Evolutionary conservation across 164 flowering plant genomes (phyloP), one percentile per base, ranked within the genome.

Genomic region (Amborella trichopoda): DNA sequence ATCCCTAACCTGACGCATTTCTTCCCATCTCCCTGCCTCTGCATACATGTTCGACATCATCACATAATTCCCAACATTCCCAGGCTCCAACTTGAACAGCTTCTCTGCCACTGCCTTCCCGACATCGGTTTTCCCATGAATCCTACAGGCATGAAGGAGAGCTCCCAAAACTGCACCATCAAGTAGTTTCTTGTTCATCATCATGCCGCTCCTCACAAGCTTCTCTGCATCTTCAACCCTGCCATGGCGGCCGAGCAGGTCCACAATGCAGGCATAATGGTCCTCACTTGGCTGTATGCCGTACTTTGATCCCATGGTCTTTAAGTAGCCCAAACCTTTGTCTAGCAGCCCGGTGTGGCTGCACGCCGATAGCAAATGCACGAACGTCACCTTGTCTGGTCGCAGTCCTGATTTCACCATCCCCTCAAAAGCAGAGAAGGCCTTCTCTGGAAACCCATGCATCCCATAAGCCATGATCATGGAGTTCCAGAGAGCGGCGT

Each of bases 121-220:
- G 62, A 78, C 30, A 44, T 81, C 74, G 47, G 76, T 67, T 52
- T 81, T 58, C 6, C 70, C 61, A 50, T 67, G 46, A 26, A 53
- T 76, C 53, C 76, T 60, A 27, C 81, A 78, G 44, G 80, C 82
- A 16, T 77, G 77, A 26, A 78, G 73, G 36, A 78, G 49, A 43
- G 90, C 77, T 24, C 86, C 85, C 83, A 79, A 81, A 12, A 73
- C 65, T n/a, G n/a, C n/a, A n/a, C n/a, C n/a, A n/a, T n/a, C n/a
- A n/a, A 5, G 75, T 58, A 4, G 69, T 47, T 42, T 56, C 75
- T 2, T 81, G 77, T 28, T 62, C 46, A 39, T 67, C 60, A 8
- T 82, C 76, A 76, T 77, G 75, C 38, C 68, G 50, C 36, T 67
- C 67, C n/a, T n/a, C 19, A 75, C 53, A 25, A 78, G 73, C 36